Evolutionary conservation across 1,139 yeast species (phyloP), one percentile per base, ranked within the genome.

Genomic region (Candida tunisiensis): DNA sequence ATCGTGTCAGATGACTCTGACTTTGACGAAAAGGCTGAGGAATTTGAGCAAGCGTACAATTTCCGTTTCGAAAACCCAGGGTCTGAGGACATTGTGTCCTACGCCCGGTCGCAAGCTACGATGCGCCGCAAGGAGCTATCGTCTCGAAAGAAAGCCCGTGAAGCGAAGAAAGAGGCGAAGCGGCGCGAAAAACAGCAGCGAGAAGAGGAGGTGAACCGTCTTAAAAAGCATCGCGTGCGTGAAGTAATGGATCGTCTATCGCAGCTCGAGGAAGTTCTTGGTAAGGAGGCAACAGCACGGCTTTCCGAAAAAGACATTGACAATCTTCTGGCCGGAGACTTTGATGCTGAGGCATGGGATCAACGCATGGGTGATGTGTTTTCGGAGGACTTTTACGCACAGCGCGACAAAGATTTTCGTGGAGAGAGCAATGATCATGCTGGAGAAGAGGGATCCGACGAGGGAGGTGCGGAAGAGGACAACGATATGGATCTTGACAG

Each of bases 81-180:
- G 38, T 67, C 94, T 7, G 80, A 88, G 0, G 95, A 88, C 45
- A 80, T 91, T 49, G 75, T 83, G 18, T 74, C 93, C n/a, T 91
- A 88, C 57, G 96, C 98, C 4, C 82, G 99, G 65, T 78, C 66
- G 37, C 94, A 83, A 49, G 93, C 92, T 16, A 82, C 96, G 0
- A 62, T 83, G 43, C 73, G 98, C 55, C 67, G 98, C 47, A 69
- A 74, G 14, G 73, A 71, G 28, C 65, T 75, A 32, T 71, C 73
- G 38, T 53, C 78, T 13, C 69, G 98, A 43, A 82, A 82, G 56
- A 69, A 75, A 49, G 74, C 74, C 52, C 71, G 98, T 57, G 88
- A 82, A 28, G 65, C 61, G 45, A 69, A 72, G 48, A 65, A 59
- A 31, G 75, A 69, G 26, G 63, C 57, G 27, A 68, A 62, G 34